Base-by-base conservation (phyloP, 2,329 filamentous ascomycete species). In the Alternaria sp. region DNA sequence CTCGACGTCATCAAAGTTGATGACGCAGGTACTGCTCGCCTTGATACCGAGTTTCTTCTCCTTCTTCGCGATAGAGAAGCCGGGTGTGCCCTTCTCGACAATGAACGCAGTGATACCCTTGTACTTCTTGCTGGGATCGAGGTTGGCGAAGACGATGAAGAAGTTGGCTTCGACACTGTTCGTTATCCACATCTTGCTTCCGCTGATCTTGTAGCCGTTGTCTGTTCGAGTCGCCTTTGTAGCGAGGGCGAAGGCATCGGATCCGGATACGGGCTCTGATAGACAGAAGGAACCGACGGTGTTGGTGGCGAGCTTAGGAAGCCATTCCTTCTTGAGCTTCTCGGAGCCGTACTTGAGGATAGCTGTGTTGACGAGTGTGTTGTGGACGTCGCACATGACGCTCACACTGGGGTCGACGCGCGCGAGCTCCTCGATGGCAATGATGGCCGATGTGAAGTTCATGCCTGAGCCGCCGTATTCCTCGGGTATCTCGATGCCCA, bases 131-230 rank as follows among this genome's bases (percentile, higher is more conserved):
- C 88, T 90, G 1, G 91, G 94, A 78, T 97, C 91, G 43, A 99
- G 85, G 83, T 97, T 99, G 76, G 96, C 96, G 78, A 99, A 99
- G 62, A 99, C 96, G 76, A 99, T 95, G 84, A 97, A 99, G 84
- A 98, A 91, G 64, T 90, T 89, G 20, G 96, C 92, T 83, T 99
- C 96, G 84, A 95, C 90, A 55, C 92, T 91, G 86, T 99, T 99
- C 68, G 96, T 99, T 82, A 99, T 99, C 96, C 96, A 99, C 96
- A 99, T 99, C 88, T 99, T 99, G 81, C 89, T 90, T 54, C 96
- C 96, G 65, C 89, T 92, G 81, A 99, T 92, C 82, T 87, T 90
- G 85, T 95, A 99, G 33, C 95, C 94, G 68, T 89, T 87, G 21
- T 89, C 86, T 1, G 93, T 96, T 85, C 94, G 92, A 61, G 88